Percentiles rank a stretch among this genome's conserved stretches.
phyloP scores from a whole-genome alignment of 441 rosid genomes.

The Iberis amara region DNA sequence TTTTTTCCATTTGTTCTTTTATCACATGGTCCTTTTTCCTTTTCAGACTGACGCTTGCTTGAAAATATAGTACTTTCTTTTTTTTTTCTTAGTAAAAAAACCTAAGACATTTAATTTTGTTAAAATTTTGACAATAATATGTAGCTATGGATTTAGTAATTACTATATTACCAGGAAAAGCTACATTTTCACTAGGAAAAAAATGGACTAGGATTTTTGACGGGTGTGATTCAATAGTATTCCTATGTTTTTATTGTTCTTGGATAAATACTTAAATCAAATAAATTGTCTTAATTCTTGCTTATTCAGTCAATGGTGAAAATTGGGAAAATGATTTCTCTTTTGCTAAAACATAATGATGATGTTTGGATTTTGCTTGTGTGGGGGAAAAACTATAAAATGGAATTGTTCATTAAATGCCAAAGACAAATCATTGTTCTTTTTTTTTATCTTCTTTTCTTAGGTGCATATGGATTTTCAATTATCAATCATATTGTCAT shows the following conservation, averaged over 20 bases:
- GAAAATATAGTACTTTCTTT: background rate
- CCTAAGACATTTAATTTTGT: background rate
- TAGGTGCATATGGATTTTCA: slow-evolving; percentile 24
- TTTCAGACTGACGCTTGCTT: slow-evolving; percentile 28
- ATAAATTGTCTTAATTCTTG: background rate
- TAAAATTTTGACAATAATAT: no score
- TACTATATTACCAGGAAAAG: background rate
- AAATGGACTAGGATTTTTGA: background rate
- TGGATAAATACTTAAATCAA: background rate
- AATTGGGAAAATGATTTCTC: slow-evolving; percentile 15
- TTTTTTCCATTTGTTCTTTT: background rate
- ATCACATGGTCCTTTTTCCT: slow-evolving; percentile 20
- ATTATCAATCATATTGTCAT: slow-evolving; percentile 20
- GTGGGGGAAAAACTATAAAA: slow-evolving; percentile 13
- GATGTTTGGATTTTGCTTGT: slow-evolving; percentile 29
- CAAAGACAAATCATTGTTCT: slow-evolving; percentile 21
- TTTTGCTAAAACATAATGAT: slow-evolving; percentile 28
- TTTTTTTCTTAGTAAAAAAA: no score
- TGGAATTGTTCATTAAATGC: slow-evolving; percentile 22
- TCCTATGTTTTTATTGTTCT: slow-evolving; percentile 13
- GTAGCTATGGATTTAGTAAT: background rate
- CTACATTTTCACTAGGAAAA: background rate
- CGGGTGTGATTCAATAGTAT: slow-evolving; percentile 16
- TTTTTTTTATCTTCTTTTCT: background rate
- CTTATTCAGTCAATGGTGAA: slow-evolving; percentile 18